phyloP scores from a whole-genome alignment of 768 basidiomycete species.

The Pisolithus microcarpus region DNA sequence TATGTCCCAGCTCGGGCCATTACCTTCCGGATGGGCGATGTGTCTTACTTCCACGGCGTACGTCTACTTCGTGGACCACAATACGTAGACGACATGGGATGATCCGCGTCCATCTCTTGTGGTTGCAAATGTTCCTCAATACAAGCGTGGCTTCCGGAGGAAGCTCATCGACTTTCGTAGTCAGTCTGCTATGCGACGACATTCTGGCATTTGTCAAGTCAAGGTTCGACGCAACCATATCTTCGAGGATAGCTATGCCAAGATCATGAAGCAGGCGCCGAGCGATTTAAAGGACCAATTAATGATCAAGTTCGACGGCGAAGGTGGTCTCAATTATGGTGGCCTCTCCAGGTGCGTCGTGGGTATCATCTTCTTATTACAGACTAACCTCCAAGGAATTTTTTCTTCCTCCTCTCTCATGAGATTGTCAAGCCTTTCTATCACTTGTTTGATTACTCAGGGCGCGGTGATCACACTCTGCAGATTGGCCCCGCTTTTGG shows the following conservation, averaged over 20 bases:
- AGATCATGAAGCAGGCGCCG: slow-evolving; percentile 85
- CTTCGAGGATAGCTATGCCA: slow-evolving; percentile 98
- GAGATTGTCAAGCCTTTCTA: slow-evolving; percentile 99
- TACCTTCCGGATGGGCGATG: slow-evolving; percentile 99
- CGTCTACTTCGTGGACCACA: slow-evolving; percentile 99
- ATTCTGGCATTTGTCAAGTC: slow-evolving; percentile 98
- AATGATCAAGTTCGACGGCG: slow-evolving; percentile 99
- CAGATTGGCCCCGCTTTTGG: slow-evolving; percentile 98
- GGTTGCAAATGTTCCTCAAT: slow-evolving; percentile 96
- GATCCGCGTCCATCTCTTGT: slow-evolving; percentile 95
- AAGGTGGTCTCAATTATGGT: slow-evolving; percentile 99
- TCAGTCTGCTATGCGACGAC: slow-evolving; percentile 95
- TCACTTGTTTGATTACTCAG: slow-evolving; percentile 98
- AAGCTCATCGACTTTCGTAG: slow-evolving; percentile 99
- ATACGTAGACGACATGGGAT: slow-evolving; percentile 99
- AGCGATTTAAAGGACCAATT: slow-evolving; percentile 78
- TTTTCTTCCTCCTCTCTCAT: slow-evolving; percentile 98
- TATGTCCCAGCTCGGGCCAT: slow-evolving; percentile 91
- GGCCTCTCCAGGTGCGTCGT: too few relatives aligned
- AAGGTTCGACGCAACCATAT: slow-evolving; percentile 97
- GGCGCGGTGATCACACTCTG: slow-evolving; percentile 98
- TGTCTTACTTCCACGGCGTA: slow-evolving; percentile 95
- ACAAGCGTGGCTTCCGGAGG: slow-evolving; percentile 98
- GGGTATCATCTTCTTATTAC: not conserved
- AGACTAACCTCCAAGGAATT: slow-evolving; percentile 68